Percentiles rank a stretch among this genome's conserved stretches.
These are phyloP conservation scores for Rhodotorula kratochvilovae DNA, from an alignment of 768 basidiomycete species.

Conservation along the genomic window DNA sequence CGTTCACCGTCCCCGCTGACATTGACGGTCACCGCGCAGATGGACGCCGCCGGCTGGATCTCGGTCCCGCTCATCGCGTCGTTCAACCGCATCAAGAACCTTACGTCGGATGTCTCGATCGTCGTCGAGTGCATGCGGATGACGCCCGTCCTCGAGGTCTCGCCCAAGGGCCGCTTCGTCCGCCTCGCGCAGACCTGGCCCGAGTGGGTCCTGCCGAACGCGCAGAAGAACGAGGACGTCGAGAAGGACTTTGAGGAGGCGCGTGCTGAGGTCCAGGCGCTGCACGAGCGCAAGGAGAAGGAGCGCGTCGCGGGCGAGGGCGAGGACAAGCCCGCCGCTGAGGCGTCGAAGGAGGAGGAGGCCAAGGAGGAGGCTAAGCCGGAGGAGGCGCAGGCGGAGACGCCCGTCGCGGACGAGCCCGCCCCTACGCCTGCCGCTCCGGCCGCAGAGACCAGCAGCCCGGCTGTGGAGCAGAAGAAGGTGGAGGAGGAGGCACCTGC, in stretches of 20 bases:
- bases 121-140: slow-evolving; percentile 67
- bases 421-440: neutral
- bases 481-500: neutral
- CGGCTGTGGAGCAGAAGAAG: neutral
- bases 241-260: slow-evolving; percentile 23
- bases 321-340: neutral
- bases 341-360: neutral
- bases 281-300: neutral
- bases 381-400: slow-evolving; percentile 47
- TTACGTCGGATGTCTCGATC: slow-evolving; percentile 58
- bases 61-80: slow-evolving; percentile 73
- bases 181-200: slow-evolving; percentile 65
- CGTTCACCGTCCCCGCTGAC: too few species aligned
- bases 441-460: neutral
- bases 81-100: slow-evolving; percentile 72
- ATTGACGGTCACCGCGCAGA: too few species aligned
- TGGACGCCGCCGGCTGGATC: slow-evolving; percentile 87
- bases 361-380: neutral
- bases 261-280: neutral
- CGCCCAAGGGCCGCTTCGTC: slow-evolving; percentile 23
- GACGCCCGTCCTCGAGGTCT: slow-evolving; percentile 68
- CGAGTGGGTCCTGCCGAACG: slow-evolving; percentile 61
- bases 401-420: slow-evolving; percentile 10
- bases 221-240: slow-evolving; percentile 46
- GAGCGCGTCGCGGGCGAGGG: neutral